Conservation (phyloP, 139 green algal species). For the Chlamydomonas sp. region DNA sequence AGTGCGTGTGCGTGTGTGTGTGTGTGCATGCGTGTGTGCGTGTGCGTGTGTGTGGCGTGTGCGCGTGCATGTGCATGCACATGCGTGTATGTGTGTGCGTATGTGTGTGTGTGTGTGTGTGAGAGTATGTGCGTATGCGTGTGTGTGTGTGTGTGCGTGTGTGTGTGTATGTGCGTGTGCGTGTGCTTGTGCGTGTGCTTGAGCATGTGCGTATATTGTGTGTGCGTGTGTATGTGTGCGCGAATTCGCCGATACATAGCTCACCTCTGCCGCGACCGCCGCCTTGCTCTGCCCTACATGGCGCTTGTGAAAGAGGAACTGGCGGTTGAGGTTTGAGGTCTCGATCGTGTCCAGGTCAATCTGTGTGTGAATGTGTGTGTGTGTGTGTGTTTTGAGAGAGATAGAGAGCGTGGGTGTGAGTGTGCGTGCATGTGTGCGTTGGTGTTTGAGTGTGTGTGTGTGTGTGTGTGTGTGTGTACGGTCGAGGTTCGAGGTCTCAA, state of each 20-base stretch:
- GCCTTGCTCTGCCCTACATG: conserved; percentile 95
- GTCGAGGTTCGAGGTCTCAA: no score
- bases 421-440: no score
- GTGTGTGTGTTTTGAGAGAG: neutral
- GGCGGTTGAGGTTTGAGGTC: conserved; percentile 94
- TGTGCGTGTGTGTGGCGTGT: no score
- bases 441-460: no score
- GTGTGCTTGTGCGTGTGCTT: no score
- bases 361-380: conserved; percentile 36
- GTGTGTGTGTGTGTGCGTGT: neutral
- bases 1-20: no score
- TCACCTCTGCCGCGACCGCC: conserved; percentile 69
- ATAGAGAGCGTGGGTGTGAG: neutral
- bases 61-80: neutral
- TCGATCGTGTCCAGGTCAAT: conserved; percentile 99
- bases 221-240: neutral
- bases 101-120: neutral
- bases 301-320: conserved; percentile 94
- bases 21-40: neutral
- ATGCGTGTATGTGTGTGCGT: neutral
- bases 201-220: conserved; percentile 2
- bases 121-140: neutral
- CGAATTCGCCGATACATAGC: no score
- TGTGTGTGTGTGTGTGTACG: no score
- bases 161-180: neutral